Conservation (phyloP, 148 eudicot species). For the Fagopyrum tataricum region DNA sequence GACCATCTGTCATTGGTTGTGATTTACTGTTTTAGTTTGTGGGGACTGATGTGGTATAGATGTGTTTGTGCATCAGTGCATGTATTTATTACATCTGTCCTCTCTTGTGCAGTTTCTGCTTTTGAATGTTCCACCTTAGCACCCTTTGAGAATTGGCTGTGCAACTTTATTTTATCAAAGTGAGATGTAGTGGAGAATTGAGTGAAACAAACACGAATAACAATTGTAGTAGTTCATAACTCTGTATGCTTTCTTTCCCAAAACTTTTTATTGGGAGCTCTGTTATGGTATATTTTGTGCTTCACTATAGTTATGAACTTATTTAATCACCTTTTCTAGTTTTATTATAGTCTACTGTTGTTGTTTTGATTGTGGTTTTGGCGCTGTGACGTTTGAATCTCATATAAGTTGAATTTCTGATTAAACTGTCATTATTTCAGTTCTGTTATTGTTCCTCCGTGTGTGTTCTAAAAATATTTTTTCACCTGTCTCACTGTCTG, state of each 20-base stretch:
- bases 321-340: background rate
- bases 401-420: background rate
- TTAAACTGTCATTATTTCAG: background rate
- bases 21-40: background rate
- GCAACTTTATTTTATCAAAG: background rate
- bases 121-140: background rate
- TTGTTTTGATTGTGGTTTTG: background rate
- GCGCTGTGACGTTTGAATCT: background rate
- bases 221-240: background rate
- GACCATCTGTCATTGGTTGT: background rate
- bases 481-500: background rate
- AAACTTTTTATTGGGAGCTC: background rate
- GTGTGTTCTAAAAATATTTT: background rate
- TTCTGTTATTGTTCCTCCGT: background rate
- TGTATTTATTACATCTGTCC: background rate
- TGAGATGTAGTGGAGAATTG: background rate
- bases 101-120: background rate
- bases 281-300: background rate
- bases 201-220: background rate
- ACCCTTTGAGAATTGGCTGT: background rate
- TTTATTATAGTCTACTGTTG: background rate
- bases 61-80: constrained; percentile 1
- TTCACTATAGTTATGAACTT: background rate
- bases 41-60: background rate
- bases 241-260: background rate